Percentiles rank a stretch among this genome's conserved stretches.
These are phyloP conservation scores for Kazachstania martiniae DNA, from an alignment of 805 yeast genomes.

Conservation along the genomic window DNA sequence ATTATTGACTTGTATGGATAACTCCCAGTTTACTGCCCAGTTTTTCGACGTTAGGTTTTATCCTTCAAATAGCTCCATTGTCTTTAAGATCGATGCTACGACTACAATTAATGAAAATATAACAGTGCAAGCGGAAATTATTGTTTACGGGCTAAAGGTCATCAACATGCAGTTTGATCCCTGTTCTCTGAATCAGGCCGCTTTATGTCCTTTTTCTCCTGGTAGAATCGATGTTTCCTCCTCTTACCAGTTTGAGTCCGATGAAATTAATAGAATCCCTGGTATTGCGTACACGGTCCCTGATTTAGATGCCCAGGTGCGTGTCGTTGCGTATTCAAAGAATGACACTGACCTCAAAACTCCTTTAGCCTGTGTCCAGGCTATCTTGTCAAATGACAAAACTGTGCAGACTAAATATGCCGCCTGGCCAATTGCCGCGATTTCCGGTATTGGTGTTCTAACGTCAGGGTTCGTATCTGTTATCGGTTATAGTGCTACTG, in stretches of 20 bases:
- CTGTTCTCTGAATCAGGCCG: slow-evolving; percentile 48
- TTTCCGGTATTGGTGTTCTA: slow-evolving; percentile 77
- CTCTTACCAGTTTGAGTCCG: slow-evolving; percentile 32
- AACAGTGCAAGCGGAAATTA: slow-evolving; percentile 50
- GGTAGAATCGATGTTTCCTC: slow-evolving; percentile 74
- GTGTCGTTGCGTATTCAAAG: slow-evolving; percentile 51
- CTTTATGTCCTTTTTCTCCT: slow-evolving; percentile 73
- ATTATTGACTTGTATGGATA: slow-evolving; percentile 81
- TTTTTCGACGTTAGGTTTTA: slow-evolving; percentile 65
- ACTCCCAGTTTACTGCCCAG: slow-evolving; percentile 79
- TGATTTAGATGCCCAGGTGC: slow-evolving; percentile 85
- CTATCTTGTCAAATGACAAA: slow-evolving; percentile 73
- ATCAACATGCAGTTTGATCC: slow-evolving; percentile 45
- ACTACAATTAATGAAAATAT: slow-evolving; percentile 70
- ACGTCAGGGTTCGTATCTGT: slow-evolving; percentile 83
- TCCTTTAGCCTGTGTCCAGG: slow-evolving; percentile 86
- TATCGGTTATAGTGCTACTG: slow-evolving; percentile 82
- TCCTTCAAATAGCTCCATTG: slow-evolving; percentile 54
- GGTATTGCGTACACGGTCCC: slow-evolving; percentile 83
- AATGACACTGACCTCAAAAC: slow-evolving; percentile 32
- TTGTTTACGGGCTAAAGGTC: slow-evolving; percentile 72
- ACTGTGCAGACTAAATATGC: slow-evolving; percentile 90
- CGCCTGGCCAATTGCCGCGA: slow-evolving; percentile 91
- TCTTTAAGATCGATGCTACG: slow-evolving; percentile 61
- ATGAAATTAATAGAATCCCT: slow-evolving; percentile 50